Base-by-base conservation (phyloP, 2,329 filamentous ascomycete genomes). In the Diaporthe citriasiana region DNA sequence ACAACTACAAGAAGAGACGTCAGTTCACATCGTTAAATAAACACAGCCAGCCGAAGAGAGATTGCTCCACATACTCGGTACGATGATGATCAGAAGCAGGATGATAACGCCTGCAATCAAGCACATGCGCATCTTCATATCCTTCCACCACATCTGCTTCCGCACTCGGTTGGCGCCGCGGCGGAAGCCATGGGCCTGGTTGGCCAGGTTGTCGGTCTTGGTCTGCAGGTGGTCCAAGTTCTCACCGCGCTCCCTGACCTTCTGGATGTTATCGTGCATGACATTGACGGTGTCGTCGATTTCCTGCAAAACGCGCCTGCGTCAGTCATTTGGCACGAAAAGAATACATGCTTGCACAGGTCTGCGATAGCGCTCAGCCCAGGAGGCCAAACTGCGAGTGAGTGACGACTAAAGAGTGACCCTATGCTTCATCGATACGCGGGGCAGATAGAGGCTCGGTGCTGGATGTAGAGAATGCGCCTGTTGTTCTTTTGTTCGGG, bases 71-170 rank as follows among this genome's bases (percentile, higher is more conserved):
- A 82, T 91, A 98, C 96, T 95, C 78, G 97, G 97, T 79, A 98
- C 92, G 82, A 99, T 97, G 83, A 99, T 98, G 84, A 99, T 91
- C 79, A 97, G 87, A 78, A 99, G 90, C 79, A 99, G 89, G 79
- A 98, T 90, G 83, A 98, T 93, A 85, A 99, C 93, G 81, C 95
- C 97, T 74, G 92, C 89, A 82, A 97, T 93, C 79, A 99, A 88
- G 87, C 96, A 98, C 89, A 98, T 97, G 84, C 97, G 93, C 97
- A 99, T 99, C 92, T 98, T 98, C 95, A 98, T 97, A 82, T 98
- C 96, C 90, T 98, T 98, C 96, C 95, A 98, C 96, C 96, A 98
- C 96, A 98, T 98, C 85, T 97, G 93, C 89, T 95, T 96, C 84
- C 97, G 92, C 79, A 99, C 96, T 80, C 95, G 90, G 89, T 98